Evolutionary conservation across 495 filamentous ascomycete genomes (phyloP).

Genomic region (Usnea hakonensis): DNA sequence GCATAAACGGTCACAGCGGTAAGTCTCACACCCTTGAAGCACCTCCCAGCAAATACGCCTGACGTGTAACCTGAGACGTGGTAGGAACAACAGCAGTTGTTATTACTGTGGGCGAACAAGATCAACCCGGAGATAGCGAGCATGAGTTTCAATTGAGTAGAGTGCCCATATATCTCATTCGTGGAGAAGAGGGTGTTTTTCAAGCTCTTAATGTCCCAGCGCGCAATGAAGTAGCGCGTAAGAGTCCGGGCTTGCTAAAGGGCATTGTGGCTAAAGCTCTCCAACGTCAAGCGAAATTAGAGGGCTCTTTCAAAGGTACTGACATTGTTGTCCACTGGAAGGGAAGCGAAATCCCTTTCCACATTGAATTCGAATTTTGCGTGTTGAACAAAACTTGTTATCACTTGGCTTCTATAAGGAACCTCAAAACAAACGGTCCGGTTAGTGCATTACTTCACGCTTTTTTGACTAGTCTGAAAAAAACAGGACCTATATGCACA

Average conservation of each 20-base stretch:
- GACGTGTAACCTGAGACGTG: not conserved
- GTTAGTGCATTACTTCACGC: not conserved
- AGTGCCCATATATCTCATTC: not conserved
- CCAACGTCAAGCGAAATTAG: not conserved
- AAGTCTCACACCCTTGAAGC: not conserved
- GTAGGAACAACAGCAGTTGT: not conserved
- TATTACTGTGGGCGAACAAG: not conserved
- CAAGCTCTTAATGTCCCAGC: not conserved
- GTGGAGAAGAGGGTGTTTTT: not conserved
- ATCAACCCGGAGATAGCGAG: not conserved
- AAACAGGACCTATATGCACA: conserved; percentile 1
- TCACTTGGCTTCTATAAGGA: conserved; percentile 7
- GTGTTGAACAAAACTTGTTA: not conserved
- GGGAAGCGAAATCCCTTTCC: conserved; percentile 7
- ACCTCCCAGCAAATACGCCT: not conserved
- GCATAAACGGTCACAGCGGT: not conserved
- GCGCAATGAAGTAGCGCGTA: conserved; percentile 5
- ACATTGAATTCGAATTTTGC: not conserved
- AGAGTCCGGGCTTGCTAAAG: conserved; percentile 1
- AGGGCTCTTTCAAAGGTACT: not conserved
- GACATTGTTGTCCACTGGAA: conserved; percentile 9
- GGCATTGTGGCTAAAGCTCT: not conserved
- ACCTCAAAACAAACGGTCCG: not conserved
- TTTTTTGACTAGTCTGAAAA: not conserved
- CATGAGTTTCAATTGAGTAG: not conserved